phyloP scores from a whole-genome alignment of 495 filamentous ascomycete genomes.

The Xylaria nigripes region DNA sequence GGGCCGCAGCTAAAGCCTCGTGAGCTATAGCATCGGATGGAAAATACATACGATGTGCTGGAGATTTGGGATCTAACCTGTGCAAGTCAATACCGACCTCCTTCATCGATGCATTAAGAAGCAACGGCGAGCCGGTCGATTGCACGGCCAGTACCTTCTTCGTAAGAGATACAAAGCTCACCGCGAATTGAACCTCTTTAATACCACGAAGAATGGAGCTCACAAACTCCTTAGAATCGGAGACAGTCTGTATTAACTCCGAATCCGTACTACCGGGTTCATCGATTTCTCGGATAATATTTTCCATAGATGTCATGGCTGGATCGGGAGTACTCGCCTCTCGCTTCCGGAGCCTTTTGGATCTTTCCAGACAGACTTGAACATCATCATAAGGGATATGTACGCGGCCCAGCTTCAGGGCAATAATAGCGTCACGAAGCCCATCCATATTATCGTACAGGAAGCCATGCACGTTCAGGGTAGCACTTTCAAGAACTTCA shows the following conservation, averaged over 20 bases:
- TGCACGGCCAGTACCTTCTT: slow-evolving; percentile 62
- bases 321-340: slow-evolving; percentile 24
- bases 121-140: slow-evolving; percentile 57
- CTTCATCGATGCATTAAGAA: slow-evolving; percentile 85
- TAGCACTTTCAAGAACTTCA: slow-evolving; percentile 84
- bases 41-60: slow-evolving; percentile 99
- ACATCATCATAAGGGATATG: slow-evolving; percentile 89
- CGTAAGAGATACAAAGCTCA: slow-evolving; percentile 85
- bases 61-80: slow-evolving; percentile 84
- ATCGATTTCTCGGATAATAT: slow-evolving; percentile 72
- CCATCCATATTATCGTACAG: slow-evolving; percentile 84
- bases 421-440: slow-evolving; percentile 80
- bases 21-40: slow-evolving; percentile 87
- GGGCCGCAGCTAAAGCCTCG: slow-evolving; percentile 84
- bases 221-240: slow-evolving; percentile 87
- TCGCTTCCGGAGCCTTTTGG: slow-evolving; percentile 30
- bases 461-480: slow-evolving; percentile 82
- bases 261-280: slow-evolving; percentile 64
- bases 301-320: slow-evolving; percentile 57
- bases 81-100: slow-evolving; percentile 91
- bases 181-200: slow-evolving; percentile 90
- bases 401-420: slow-evolving; percentile 80
- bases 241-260: slow-evolving; percentile 67
- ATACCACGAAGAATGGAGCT: slow-evolving; percentile 86
- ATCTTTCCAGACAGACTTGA: slow-evolving; percentile 47